phyloP scores from a whole-genome alignment of 345 rosid genomes.

The Eucalyptus virginea region DNA sequence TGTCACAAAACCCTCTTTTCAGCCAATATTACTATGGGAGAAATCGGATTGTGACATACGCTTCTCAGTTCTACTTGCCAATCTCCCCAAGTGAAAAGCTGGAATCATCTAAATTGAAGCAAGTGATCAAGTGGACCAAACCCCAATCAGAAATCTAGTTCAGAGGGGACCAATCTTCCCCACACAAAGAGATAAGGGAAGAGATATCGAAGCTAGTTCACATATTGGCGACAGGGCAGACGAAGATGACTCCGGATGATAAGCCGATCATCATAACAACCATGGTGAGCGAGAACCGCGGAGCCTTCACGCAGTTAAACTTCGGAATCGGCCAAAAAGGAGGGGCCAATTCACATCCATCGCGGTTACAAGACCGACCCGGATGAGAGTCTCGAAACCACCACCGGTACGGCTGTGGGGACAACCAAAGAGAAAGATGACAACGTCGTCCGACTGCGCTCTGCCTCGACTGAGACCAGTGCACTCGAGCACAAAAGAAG shows the following conservation, averaged over 20 bases:
- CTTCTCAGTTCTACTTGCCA: background rate
- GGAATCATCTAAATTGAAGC: background rate
- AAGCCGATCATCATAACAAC: slow-evolving; percentile 33
- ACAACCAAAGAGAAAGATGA: slow-evolving; percentile 27
- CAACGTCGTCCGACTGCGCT: slow-evolving; percentile 1
- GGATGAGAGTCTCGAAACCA: slow-evolving; percentile 54
- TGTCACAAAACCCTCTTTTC: background rate
- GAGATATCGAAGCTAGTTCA: slow-evolving; percentile 45
- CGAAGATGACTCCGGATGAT: slow-evolving; percentile 7
- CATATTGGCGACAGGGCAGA: slow-evolving; percentile 28
- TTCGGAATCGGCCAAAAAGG: slow-evolving; percentile 28
- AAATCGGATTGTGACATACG: background rate
- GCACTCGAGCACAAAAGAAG: background rate
- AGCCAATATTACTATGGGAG: background rate
- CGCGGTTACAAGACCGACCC: slow-evolving; percentile 47
- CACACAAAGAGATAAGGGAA: slow-evolving; percentile 44
- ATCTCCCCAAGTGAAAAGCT: background rate
- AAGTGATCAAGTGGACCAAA: background rate
- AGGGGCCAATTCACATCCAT: slow-evolving; percentile 38
- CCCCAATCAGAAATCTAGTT: background rate
- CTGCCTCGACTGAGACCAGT: background rate
- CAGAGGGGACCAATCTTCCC: background rate
- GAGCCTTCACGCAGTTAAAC: slow-evolving; percentile 49
- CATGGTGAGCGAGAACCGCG: slow-evolving; percentile 81
- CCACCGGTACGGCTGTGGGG: slow-evolving; percentile 28